phyloP scores from a whole-genome alignment of 768 basidiomycete genomes.

The Lentinula edodes region DNA sequence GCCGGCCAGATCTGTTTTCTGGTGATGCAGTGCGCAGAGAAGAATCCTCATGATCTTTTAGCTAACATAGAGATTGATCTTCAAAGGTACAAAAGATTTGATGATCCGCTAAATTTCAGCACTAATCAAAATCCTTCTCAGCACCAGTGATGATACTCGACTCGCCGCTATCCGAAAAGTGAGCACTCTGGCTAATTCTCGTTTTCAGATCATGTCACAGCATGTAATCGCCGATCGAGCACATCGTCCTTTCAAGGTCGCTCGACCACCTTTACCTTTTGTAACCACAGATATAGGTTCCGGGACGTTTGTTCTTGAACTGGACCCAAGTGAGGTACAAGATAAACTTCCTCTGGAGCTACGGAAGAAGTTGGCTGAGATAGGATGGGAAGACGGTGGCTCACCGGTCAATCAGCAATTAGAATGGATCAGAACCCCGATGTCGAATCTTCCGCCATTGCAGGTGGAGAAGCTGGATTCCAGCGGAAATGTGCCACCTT shows the following conservation, averaged over 20 bases:
- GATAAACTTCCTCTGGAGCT: conserved; percentile 60
- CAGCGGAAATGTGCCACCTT: conserved; percentile 20
- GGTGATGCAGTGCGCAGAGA: conserved; percentile 71
- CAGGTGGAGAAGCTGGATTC: conserved; percentile 49
- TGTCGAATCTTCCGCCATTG: conserved; percentile 55
- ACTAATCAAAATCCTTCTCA: conserved; percentile 18
- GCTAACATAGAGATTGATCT: conserved; percentile 50
- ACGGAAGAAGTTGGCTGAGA: conserved; percentile 59
- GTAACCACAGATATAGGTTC: conserved; percentile 74
- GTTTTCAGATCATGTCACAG: conserved; percentile 64
- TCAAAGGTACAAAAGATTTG: conserved; percentile 33
- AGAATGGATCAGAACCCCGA: conserved; percentile 57
- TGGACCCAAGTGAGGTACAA: conserved; percentile 43
- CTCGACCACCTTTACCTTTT: conserved; percentile 69
- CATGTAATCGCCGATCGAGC: conserved; percentile 53
- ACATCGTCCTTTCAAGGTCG: conserved; percentile 64
- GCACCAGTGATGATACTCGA: conserved; percentile 43
- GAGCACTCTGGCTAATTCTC: conserved; percentile 54
- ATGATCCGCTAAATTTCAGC: neutral
- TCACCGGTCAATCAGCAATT: conserved; percentile 47
- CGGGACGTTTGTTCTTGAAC: conserved; percentile 47
- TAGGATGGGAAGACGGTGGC: conserved; percentile 70
- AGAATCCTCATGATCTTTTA: conserved; percentile 41
- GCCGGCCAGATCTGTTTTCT: conserved; percentile 51
- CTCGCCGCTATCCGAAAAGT: conserved; percentile 51